Conservation (phyloP, 2,329 filamentous ascomycete genomes). For the Fusarium xylarioides region DNA sequence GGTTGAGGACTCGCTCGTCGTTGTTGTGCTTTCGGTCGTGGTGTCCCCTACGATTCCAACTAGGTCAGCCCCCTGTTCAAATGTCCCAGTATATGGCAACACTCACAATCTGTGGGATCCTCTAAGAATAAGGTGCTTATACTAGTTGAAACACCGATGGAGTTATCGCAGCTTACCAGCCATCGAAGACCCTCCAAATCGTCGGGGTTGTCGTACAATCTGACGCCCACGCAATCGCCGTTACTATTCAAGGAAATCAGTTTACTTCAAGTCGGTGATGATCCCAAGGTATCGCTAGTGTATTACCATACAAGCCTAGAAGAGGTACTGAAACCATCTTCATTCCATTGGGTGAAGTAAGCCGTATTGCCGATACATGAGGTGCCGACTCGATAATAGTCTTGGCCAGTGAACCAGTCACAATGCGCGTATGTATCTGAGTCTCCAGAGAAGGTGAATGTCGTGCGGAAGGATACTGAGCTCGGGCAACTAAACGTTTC, state of each 20-base stretch:
- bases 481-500: background rate
- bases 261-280: too few species aligned
- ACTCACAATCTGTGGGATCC: accelerated
- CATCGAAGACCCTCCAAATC: accelerated
- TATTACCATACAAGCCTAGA: too few species aligned
- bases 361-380: too few species aligned
- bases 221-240: background rate
- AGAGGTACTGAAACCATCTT: too few species aligned
- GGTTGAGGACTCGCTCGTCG: background rate
- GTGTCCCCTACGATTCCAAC: background rate
- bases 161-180: background rate
- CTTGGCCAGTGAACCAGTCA: background rate
- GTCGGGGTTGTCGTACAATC: accelerated
- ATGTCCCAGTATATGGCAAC: accelerated
- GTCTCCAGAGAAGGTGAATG: background rate
- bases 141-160: background rate
- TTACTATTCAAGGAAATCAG: too few species aligned
- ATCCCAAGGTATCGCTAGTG: too few species aligned
- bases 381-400: too few species aligned
- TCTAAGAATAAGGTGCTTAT: background rate
- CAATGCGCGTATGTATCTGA: background rate
- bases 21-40: background rate
- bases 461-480: background rate
- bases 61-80: accelerated
- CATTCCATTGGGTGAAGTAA: too few species aligned